Percentiles rank a stretch among this genome's conserved stretches.
Conservation (phyloP, 169 alveolate genomes). For the Plasmodium gonderi region DNA sequence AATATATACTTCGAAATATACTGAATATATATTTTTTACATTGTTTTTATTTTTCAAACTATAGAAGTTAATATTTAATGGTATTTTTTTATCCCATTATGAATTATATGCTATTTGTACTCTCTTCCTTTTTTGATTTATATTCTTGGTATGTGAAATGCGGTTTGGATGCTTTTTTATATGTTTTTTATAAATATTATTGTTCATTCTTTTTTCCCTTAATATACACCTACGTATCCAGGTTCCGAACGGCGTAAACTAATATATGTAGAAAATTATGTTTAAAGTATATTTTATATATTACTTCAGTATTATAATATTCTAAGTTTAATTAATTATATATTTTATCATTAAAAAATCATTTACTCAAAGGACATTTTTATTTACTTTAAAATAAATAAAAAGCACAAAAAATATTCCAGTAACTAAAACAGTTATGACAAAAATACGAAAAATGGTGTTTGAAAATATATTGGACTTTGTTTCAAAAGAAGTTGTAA, state of each 20-base stretch:
- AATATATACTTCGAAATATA: too few relatives aligned
- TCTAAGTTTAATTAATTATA: too few relatives aligned
- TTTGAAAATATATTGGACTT: background rate
- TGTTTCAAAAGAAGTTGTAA: background rate
- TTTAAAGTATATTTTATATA: background rate
- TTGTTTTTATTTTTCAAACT: too few relatives aligned
- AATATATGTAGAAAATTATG: background rate
- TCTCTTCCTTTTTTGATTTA: background rate
- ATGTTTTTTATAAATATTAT: background rate
- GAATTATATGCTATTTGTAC: background rate
- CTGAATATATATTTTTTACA: too few relatives aligned
- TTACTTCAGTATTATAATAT: too few relatives aligned
- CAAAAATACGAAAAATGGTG: background rate
- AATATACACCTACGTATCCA: background rate
- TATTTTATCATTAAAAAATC: background rate
- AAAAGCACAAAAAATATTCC: background rate
- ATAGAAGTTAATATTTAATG: too few relatives aligned
- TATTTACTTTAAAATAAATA: background rate
- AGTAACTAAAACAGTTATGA: background rate
- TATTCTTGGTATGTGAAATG: background rate
- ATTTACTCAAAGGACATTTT: background rate
- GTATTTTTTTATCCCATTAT: too few relatives aligned
- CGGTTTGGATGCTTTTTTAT: background rate
- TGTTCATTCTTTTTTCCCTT: background rate
- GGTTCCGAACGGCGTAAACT: background rate